A percentile compares a stretch with the other conserved stretches of the same genome.
Conservation (phyloP, 2,329 filamentous ascomycete genomes). For the Aspergillus tubingensis region DNA sequence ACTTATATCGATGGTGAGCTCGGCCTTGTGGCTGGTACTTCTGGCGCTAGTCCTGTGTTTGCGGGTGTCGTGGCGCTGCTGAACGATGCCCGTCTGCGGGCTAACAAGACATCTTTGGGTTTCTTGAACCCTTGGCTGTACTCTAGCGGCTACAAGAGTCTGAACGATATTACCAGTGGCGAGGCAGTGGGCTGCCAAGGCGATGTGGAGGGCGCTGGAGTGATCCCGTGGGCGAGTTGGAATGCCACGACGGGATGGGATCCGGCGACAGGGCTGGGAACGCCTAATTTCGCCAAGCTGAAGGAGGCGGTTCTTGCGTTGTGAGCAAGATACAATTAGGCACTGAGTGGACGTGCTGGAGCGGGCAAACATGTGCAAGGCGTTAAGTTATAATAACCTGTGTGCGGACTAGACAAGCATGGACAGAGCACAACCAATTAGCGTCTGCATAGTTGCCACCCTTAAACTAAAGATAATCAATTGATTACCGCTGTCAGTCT, state of each 20-base stretch:
- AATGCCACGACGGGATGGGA: conserved; percentile 44
- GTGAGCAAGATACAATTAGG: not conserved
- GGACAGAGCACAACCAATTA: too few species aligned
- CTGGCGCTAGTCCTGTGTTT: not conserved
- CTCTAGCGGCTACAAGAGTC: conserved; percentile 46
- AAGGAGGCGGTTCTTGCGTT: not conserved
- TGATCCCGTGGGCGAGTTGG: conserved; percentile 31
- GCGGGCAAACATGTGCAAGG: too few species aligned
- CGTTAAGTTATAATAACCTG: too few species aligned
- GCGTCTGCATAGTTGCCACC: too few species aligned
- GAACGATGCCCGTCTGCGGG: conserved; percentile 6
- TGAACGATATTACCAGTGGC: conserved; percentile 51
- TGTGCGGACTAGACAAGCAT: too few species aligned
- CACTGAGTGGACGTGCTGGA: too few species aligned
- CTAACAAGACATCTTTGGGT: conserved; percentile 53
- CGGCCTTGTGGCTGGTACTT: not conserved
- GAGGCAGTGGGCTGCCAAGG: conserved; percentile 37
- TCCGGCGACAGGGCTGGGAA: conserved; percentile 43
- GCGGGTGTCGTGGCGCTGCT: not conserved
- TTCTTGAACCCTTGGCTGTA: conserved; percentile 63
- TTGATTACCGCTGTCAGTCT: too few species aligned
- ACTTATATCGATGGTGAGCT: not conserved
- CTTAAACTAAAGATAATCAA: too few species aligned
- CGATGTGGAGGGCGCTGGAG: conserved; percentile 24
- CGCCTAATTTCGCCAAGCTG: conserved; percentile 23